phyloP scores from a whole-genome alignment of 1,139 yeast genomes.

The Debaryomyces singareniensis region DNA sequence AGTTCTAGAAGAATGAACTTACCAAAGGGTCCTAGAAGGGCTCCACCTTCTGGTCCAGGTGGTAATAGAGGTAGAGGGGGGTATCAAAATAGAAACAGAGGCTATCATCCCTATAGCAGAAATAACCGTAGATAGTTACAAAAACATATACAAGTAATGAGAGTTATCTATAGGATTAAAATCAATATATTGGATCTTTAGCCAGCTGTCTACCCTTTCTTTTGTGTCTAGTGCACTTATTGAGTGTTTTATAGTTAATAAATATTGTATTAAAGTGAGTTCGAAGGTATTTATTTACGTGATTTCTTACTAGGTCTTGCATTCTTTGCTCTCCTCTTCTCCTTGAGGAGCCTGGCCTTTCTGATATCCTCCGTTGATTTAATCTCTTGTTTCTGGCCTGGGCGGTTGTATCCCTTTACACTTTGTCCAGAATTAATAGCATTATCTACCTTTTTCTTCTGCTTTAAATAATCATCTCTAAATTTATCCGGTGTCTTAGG shows the following conservation, averaged over 20 bases:
- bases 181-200: too few species aligned
- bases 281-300: slow-evolving; percentile 11
- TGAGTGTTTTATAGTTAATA: too few species aligned
- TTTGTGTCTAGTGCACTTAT: slow-evolving; percentile 1
- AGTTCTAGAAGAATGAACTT: slow-evolving; percentile 27
- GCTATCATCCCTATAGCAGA: slow-evolving; percentile 29
- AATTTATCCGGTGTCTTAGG: slow-evolving; percentile 86
- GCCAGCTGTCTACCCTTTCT: neutral
- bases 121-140: slow-evolving; percentile 17
- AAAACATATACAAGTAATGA: too few species aligned
- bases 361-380: slow-evolving; percentile 70
- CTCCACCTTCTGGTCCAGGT: slow-evolving; percentile 35
- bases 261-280: too few species aligned
- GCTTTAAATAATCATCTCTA: slow-evolving; percentile 81
- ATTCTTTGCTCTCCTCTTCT: slow-evolving; percentile 75
- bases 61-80: slow-evolving; percentile 21
- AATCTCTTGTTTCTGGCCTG: slow-evolving; percentile 55
- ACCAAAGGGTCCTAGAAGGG: slow-evolving; percentile 41
- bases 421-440: slow-evolving; percentile 72
- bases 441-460: slow-evolving; percentile 74
- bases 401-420: slow-evolving; percentile 63
- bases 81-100: slow-evolving; percentile 18
- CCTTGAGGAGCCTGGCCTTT: slow-evolving; percentile 64
- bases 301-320: slow-evolving; percentile 57
- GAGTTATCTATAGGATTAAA: too few species aligned